Percentiles rank a stretch among this genome's conserved stretches.
These are phyloP conservation scores for Venturia oleaginea DNA, from an alignment of 2,329 filamentous ascomycete species.

Conservation along the genomic window DNA sequence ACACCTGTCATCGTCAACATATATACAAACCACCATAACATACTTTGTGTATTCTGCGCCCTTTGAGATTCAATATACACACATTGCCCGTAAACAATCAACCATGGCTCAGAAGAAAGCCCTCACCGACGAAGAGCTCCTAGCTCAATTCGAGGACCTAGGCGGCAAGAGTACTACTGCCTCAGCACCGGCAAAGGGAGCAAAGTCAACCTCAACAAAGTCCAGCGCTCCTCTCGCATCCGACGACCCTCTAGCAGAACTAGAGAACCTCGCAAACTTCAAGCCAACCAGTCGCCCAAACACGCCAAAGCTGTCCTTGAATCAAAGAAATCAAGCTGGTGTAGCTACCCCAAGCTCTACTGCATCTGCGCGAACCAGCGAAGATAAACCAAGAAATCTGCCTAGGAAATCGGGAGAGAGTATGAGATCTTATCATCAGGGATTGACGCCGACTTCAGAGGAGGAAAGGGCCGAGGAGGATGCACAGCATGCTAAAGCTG, in stretches of 20 bases:
- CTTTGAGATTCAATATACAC: background rate
- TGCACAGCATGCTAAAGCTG: conserved; percentile 37
- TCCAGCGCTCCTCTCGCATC: conserved; percentile 33
- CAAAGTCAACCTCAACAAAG: conserved; percentile 37
- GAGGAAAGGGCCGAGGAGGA: conserved; percentile 35
- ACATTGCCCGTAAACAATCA: background rate
- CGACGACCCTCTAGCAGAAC: conserved; percentile 76
- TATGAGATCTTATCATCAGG: conserved; percentile 59
- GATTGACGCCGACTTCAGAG: conserved; percentile 58
- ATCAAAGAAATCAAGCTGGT: conserved; percentile 29
- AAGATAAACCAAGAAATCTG: conserved; percentile 42
- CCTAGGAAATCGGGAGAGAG: conserved; percentile 71
- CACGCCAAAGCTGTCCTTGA: conserved; percentile 55
- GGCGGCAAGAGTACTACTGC: conserved; percentile 26
- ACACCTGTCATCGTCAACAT: background rate
- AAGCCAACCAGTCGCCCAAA: conserved; percentile 64
- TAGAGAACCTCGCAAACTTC: conserved; percentile 51
- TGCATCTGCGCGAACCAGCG: conserved; percentile 36
- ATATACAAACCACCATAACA: background rate
- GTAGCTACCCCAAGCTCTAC: conserved; percentile 29
- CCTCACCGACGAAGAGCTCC: conserved; percentile 34
- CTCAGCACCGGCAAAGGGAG: conserved; percentile 21
- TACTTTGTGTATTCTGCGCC: background rate
- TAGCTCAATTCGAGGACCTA: conserved; percentile 37
- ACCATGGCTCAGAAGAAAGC: conserved; percentile 20